Conservation (phyloP, 768 basidiomycete species). For the Cystofilobasidium macerans region DNA sequence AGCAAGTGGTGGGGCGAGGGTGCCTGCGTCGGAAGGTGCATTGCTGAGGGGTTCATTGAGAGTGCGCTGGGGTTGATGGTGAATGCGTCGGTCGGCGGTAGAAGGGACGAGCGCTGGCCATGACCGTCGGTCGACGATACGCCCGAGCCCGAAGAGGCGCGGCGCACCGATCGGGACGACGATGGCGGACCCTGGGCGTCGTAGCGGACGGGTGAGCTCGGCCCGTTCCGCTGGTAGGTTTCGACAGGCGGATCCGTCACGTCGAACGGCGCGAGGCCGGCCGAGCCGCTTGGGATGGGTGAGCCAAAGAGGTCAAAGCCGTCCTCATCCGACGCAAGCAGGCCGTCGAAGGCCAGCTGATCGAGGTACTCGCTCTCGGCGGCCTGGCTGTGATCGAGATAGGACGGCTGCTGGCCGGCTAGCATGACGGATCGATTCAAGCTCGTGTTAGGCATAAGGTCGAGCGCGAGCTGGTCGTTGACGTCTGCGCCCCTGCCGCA, state of each 20-base stretch:
- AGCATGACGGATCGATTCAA: constrained; percentile 29
- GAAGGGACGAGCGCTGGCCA: not conserved
- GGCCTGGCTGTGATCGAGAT: constrained; percentile 53
- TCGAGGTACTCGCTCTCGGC: constrained; percentile 54
- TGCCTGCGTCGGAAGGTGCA: not conserved
- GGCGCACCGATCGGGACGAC: not conserved
- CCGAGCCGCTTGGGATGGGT: not conserved
- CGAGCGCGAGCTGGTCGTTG: constrained; percentile 24
- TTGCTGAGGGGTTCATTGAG: not conserved
- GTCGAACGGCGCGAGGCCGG: not conserved
- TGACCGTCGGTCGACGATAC: no score
- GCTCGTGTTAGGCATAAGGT: no score
- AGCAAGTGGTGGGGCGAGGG: no score
- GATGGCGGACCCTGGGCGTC: not conserved
- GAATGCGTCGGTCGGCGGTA: not conserved
- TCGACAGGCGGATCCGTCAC: not conserved
- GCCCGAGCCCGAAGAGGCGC: not conserved
- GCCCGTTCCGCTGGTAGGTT: no score
- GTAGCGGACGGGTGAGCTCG: not conserved
- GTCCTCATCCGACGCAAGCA: constrained; percentile 44
- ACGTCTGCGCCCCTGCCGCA: no score
- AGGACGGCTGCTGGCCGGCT: no score
- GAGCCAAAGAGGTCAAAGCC: constrained; percentile 42
- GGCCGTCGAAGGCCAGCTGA: constrained; percentile 55
- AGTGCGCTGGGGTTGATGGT: not conserved